Evolutionary conservation across 1,139 yeast genomes (phyloP).

Genomic region (Candida freyschussii): DNA sequence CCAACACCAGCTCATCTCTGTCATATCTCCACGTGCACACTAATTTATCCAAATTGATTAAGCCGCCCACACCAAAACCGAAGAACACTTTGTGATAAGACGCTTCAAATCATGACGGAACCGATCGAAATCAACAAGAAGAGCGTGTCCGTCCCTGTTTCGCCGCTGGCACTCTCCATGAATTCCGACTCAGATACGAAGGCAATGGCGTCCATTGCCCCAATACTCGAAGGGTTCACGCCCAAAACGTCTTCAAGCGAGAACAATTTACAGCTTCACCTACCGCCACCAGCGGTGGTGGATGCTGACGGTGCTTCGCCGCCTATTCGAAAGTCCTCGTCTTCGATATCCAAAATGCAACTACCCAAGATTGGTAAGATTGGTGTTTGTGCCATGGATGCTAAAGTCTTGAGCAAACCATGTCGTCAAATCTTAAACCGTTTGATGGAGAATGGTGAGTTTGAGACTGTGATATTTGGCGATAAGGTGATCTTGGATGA

Average conservation of each 20-base stretch:
- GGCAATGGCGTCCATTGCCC: slow-evolving; percentile 77
- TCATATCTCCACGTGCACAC: slow-evolving; percentile 2
- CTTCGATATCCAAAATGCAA: slow-evolving; percentile 34
- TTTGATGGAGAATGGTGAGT: slow-evolving; percentile 87
- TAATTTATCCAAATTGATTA: not conserved
- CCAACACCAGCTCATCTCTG: slow-evolving; percentile 7
- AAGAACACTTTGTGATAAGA: not conserved
- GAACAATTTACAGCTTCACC: slow-evolving; percentile 32
- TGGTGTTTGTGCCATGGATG: slow-evolving; percentile 99
- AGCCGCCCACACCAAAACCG: slow-evolving; percentile 1
- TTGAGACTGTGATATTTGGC: slow-evolving; percentile 94
- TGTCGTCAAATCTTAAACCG: slow-evolving; percentile 87
- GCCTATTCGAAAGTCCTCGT: slow-evolving; percentile 29
- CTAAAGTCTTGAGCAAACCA: slow-evolving; percentile 93
- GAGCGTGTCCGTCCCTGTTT: slow-evolving; percentile 23
- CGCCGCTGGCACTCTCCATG: slow-evolving; percentile 28
- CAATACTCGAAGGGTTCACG: slow-evolving; percentile 63
- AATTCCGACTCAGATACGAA: slow-evolving; percentile 30
- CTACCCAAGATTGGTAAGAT: slow-evolving; percentile 83
- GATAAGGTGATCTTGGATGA: slow-evolving; percentile 96
- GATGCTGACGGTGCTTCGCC: slow-evolving; percentile 22
- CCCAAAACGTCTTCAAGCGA: slow-evolving; percentile 70
- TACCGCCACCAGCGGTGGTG: slow-evolving; percentile 31
- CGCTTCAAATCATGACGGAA: slow-evolving; percentile 11
- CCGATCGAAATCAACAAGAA: slow-evolving; percentile 20